Base-by-base conservation (phyloP, 1,139 yeast genomes). In the Diutina pseudorugosa region DNA sequence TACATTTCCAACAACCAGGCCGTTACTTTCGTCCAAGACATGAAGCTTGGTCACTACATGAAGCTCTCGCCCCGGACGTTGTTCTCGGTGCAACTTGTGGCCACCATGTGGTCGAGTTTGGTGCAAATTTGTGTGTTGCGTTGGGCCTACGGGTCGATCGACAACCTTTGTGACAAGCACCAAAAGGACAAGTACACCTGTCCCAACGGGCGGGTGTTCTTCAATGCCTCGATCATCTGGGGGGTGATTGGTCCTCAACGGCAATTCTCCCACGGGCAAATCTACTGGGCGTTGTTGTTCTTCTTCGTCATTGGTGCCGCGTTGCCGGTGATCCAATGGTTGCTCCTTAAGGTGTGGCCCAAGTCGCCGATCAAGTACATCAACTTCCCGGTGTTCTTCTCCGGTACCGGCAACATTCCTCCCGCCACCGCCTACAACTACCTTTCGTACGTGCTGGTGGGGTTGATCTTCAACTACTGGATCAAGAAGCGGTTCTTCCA, bases 161-260 rank as follows among this genome's bases (percentile, higher is more conserved):
- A 68, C 4, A 70, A 70, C 54, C 65, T 83, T 52, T 84, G 90
- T 68, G 58, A 60, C 2, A 58, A 70, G 3, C 59, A 65, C 49
- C 84, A 80, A 48, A 51, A 52, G 53, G 56, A 56, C 55, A 55
- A 61, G 51, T 73, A 70, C 65, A 70, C 73, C 36, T 73, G 78
- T 67, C 76, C 77, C 51, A 68, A 66, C 54, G 76, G 75, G 55
- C 64, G 63, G 56, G 75, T 75, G 1, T 79, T 74, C 62, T 81
- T 70, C 66, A 71, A 72, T 52, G 80, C 87, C 7, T 75, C 82
- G 3, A 74, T 83, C 42, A 70, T 79, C 50, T 83, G 88, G 88
- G 86, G 87, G 53, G 77, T 78, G 11, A 76, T 82, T 57, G 86
- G 85, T 1, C 83, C 85, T 1, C 65, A 70, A 57, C 70, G 75